Evolutionary conservation across 768 basidiomycete genomes (phyloP).

Genomic region (Gymnopilus junonius): DNA sequence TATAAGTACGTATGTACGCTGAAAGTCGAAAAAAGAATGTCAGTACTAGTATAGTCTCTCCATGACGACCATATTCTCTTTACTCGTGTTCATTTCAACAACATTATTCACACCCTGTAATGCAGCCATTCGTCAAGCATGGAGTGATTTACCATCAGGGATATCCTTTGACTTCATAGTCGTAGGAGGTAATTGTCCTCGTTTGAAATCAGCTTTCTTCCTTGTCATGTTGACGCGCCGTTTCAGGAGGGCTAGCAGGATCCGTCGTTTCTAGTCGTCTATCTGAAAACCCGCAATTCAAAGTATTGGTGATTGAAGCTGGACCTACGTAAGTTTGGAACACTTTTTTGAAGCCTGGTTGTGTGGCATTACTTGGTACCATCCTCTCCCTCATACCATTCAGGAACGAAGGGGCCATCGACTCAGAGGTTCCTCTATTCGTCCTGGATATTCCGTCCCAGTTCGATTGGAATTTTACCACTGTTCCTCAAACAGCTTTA

Average conservation of each 20-base stretch:
- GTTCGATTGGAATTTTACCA: conserved; percentile 8
- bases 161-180: neutral
- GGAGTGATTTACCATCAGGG: neutral
- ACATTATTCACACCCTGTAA: neutral
- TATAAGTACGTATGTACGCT: neutral
- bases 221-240: too few species aligned
- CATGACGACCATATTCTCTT: neutral
- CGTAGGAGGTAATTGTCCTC: neutral
- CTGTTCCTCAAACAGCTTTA: neutral
- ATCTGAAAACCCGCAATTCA: neutral
- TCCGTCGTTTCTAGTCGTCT: neutral
- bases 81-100: too few species aligned
- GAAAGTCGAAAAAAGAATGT: neutral
- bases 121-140: neutral
- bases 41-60: neutral
- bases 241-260: neutral
- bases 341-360: neutral
- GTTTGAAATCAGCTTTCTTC: neutral
- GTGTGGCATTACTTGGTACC: too few species aligned
- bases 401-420: conserved; percentile 4
- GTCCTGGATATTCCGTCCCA: neutral
- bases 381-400: too few species aligned
- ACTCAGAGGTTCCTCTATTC: conserved; percentile 3
- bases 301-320: conserved; percentile 3
- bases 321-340: neutral